Conservation (phyloP, 2,329 filamentous ascomycete genomes). For the Conoideocrella luteorostrata region DNA sequence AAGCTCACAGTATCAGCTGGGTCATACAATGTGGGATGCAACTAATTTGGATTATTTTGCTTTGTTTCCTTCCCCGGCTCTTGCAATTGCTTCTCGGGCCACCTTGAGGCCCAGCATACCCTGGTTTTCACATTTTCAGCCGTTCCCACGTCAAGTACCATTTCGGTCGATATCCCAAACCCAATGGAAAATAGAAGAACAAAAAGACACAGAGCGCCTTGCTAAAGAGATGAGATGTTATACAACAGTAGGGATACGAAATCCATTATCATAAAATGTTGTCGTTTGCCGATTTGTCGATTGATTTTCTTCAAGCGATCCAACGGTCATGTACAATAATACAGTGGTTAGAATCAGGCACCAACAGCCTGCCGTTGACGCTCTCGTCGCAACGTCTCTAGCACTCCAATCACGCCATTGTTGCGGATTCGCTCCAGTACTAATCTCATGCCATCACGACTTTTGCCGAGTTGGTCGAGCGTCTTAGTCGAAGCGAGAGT, state of each 20-base stretch:
- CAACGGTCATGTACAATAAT: conserved; percentile 5
- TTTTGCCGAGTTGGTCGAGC: conserved; percentile 71
- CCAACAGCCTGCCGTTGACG: conserved; percentile 25
- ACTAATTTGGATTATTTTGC: too few species aligned
- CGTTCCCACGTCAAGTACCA: neutral
- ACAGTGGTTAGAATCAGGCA: conserved; percentile 7
- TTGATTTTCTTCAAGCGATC: conserved; percentile 3
- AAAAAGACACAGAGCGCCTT: conserved; percentile 28
- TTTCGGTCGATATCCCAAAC: neutral
- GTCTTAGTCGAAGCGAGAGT: conserved; percentile 71
- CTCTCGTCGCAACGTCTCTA: conserved; percentile 47
- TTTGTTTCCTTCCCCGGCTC: neutral
- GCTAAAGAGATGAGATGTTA: conserved; percentile 26
- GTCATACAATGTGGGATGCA: too few species aligned
- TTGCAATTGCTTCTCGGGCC: neutral
- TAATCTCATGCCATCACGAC: conserved; percentile 75
- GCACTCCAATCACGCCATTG: conserved; percentile 50
- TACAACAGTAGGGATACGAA: conserved; percentile 24
- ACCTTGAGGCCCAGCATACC: neutral
- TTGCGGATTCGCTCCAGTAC: conserved; percentile 65
- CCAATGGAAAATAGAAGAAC: conserved; percentile 4
- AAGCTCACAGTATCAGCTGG: too few species aligned
- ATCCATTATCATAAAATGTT: conserved; percentile 12
- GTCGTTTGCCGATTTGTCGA: neutral
- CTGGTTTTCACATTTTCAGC: neutral